Percentiles rank a stretch among this genome's conserved stretches.
Conservation (phyloP, 441 rosid species). For the Adansonia rubrostipa region DNA sequence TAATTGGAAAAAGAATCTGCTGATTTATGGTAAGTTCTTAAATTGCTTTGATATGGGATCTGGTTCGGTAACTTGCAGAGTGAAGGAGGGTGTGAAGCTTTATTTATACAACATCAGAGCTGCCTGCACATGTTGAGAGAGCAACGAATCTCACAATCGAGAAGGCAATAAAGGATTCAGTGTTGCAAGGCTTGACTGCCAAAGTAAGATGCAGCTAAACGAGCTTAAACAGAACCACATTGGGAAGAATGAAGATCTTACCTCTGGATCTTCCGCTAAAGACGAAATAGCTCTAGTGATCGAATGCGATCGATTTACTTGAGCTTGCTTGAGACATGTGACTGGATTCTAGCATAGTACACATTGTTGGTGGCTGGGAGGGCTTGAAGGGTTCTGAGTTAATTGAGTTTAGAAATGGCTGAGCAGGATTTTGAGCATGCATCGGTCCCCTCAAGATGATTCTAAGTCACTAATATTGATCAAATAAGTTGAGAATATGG, state of each 20-base stretch:
- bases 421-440: conserved; percentile 37
- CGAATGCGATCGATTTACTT: conserved; percentile 28
- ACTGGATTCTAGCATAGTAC: conserved; percentile 26
- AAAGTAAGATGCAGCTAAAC: conserved; percentile 58
- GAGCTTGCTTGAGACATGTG: conserved; percentile 31
- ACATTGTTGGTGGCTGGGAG: conserved; percentile 29
- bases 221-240: conserved; percentile 54
- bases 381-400: conserved; percentile 32
- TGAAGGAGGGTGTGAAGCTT: conserved; percentile 88
- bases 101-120: conserved; percentile 75
- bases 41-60: conserved; percentile 91
- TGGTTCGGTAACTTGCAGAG: conserved; percentile 76
- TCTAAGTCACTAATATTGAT: conserved; percentile 41
- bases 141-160: conserved; percentile 67
- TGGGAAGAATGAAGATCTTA: conserved; percentile 18
- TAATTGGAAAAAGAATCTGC: too few relatives aligned
- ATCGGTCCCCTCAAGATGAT: conserved; percentile 36
- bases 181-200: conserved; percentile 60
- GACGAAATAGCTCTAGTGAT: conserved; percentile 31
- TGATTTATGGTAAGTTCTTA: conserved; percentile 33
- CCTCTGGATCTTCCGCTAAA: conserved; percentile 40
- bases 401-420: conserved; percentile 29
- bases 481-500: background rate
- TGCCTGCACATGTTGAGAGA: conserved; percentile 70
- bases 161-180: conserved; percentile 60